Evolutionary conservation across 805 yeast species (phyloP), one percentile per base, ranked within the genome.

Genomic region (Candida yuanshanica): DNA sequence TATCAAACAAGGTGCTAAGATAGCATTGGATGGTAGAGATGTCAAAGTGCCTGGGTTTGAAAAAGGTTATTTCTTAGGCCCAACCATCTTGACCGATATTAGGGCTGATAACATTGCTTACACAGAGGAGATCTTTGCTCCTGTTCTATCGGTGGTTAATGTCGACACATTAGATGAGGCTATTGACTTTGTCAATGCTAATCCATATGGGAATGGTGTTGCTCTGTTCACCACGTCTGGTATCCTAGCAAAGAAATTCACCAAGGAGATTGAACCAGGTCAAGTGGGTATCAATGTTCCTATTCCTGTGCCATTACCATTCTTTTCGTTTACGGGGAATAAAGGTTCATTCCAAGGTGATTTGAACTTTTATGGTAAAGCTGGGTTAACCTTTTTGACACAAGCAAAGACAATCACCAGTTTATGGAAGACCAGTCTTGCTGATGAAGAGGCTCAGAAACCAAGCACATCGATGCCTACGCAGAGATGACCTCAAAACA

Each of bases 201-300:
- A 71, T 59, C 69, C 63, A 29, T 82, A 81, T 62, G 90, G 90
- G 43, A 82, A 82, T 53, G 90, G 90, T 37, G 77, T 76, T 20
- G 73, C 88, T 4, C 62, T 82, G 45, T 83, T 82, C 70, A 82
- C 90, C 13, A 68, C 73, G 25, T 76, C 83, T 1, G 90, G 90
- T 11, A 66, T 83, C 18, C 67, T 75, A n/a, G 83, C 85, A 4
- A 82, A 80, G 61, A 76, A 77, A 58, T 82, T 83, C 68, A 80
- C 74, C 59, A 77, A 72, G 63, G 71, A 77, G 49, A 75, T 81
- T 47, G 83, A 80, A 44, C 78, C 81, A 42, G 90, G 90, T 24
- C 89, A 82, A 63, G 84, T 82, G 38, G 90, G 90, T 42, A 70
- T 82, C 51, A 82, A 82, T 53, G 87, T 82, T 27, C 89, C 90